phyloP scores from a whole-genome alignment of 2,329 filamentous ascomycete genomes.

The Colletotrichum limetticola region DNA sequence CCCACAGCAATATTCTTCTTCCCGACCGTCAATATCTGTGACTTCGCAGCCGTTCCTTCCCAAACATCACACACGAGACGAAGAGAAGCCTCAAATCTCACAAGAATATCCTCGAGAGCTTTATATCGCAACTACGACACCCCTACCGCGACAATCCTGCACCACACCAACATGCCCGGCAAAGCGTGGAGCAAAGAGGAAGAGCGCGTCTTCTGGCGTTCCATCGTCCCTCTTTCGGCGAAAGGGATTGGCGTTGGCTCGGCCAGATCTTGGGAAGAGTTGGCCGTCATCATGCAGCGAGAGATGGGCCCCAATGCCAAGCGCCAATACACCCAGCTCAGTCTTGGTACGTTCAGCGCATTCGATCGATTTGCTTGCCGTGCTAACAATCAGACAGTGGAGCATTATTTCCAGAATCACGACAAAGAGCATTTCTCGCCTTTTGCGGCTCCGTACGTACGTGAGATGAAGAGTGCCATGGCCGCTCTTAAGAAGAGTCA shows the following conservation, averaged over 20 bases:
- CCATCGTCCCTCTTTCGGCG: constrained; percentile 49
- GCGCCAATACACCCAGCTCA: constrained; percentile 51
- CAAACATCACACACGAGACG: background rate
- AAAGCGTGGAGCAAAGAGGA: constrained; percentile 61
- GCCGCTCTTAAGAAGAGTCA: background rate
- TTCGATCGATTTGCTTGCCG: background rate
- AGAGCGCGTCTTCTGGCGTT: constrained; percentile 61
- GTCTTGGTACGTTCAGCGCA: constrained; percentile 51
- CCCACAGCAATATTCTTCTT: background rate
- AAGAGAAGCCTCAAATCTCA: background rate
- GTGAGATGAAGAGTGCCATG: constrained; percentile 38
- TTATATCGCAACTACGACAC: background rate
- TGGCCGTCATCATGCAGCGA: constrained; percentile 51
- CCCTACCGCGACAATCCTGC: background rate
- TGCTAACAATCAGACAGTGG: constrained; percentile 44
- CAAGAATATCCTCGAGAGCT: background rate
- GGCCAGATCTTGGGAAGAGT: constrained; percentile 48
- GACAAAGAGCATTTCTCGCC: constrained; percentile 50
- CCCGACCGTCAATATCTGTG: background rate
- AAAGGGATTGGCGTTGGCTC: constrained; percentile 43
- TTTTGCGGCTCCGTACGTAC: constrained; percentile 47
- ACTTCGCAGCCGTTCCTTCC: background rate
- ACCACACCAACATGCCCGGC: constrained; percentile 55
- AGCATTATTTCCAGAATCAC: constrained; percentile 58
- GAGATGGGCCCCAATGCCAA: constrained; percentile 47